A percentile compares a stretch with the other conserved stretches of the same genome.
phyloP scores from a whole-genome alignment of 108 stramenopile species.

The Skeletonema grethae region DNA sequence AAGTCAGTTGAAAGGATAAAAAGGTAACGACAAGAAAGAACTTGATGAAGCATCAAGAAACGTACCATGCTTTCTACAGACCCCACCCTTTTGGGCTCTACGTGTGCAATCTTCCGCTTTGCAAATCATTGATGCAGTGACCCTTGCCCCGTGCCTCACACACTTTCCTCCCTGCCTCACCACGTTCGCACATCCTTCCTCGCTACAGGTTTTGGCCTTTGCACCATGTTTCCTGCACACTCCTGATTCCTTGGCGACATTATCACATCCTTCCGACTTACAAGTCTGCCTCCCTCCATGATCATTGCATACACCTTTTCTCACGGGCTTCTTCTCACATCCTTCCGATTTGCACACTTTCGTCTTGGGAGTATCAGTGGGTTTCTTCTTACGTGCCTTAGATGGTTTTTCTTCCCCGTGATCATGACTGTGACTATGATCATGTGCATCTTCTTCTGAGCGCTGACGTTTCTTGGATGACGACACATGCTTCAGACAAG shows the following conservation, averaged over 20 bases:
- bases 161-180: constrained; percentile 18
- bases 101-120: constrained; percentile 1
- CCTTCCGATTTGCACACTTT: background rate
- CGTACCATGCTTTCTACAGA: constrained; percentile 23
- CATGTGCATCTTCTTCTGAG: background rate
- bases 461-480: background rate
- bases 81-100: constrained; percentile 7
- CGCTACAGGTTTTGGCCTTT: constrained; percentile 1
- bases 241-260: background rate
- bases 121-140: constrained; percentile 8
- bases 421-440: background rate
- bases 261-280: constrained; percentile 5
- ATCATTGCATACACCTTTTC: background rate
- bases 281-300: constrained; percentile 11
- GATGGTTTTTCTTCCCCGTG: background rate
- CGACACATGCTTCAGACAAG: constrained; percentile 2
- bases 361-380: background rate
- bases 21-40: background rate
- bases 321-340: background rate
- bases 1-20: background rate
- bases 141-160: constrained; percentile 25
- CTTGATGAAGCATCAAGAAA: background rate
- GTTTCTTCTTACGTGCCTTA: background rate
- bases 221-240: constrained; percentile 7
- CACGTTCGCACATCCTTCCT: background rate